Percentiles rank a stretch among this genome's conserved stretches.
Conservation (phyloP, 1,139 yeast genomes). For the Ogataea hybrid region DNA sequence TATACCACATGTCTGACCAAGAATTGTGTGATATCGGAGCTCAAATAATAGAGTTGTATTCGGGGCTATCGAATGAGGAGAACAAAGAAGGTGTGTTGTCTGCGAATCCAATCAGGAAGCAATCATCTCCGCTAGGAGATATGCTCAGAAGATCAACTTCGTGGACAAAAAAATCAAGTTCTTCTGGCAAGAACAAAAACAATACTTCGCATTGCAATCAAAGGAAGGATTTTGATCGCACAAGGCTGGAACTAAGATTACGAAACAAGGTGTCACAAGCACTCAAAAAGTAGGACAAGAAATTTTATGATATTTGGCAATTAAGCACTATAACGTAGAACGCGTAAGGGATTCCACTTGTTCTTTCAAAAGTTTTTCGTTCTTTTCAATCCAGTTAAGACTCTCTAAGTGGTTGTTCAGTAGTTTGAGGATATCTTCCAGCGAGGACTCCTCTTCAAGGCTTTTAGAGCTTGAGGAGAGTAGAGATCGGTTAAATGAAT, state of each 20-base stretch:
- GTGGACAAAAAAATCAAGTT: not conserved
- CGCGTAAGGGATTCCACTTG: constrained; percentile 48
- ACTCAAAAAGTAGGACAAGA: constrained; percentile 16
- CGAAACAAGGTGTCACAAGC: constrained; percentile 29
- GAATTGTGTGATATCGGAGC: constrained; percentile 11
- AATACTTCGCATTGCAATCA: not conserved
- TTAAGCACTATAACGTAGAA: constrained; percentile 8
- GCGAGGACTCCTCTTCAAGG: constrained; percentile 34
- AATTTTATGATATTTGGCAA: constrained; percentile 9
- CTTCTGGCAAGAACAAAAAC: too few species aligned
- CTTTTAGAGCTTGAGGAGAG: constrained; percentile 24
- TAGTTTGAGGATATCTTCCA: constrained; percentile 69
- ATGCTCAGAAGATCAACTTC: constrained; percentile 11
- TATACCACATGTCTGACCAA: constrained; percentile 16
- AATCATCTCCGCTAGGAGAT: constrained; percentile 15
- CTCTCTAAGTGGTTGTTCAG: constrained; percentile 89
- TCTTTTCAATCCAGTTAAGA: constrained; percentile 78
- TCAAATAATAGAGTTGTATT: constrained; percentile 20
- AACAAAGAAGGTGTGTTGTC: constrained; percentile 15
- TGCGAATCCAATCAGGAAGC: constrained; percentile 15
- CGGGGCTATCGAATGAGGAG: constrained; percentile 21
- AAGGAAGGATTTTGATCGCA: constrained; percentile 28
- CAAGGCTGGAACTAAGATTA: constrained; percentile 30
- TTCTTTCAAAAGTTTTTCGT: constrained; percentile 65
- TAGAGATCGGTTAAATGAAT: constrained; percentile 65